Conservation (phyloP, 2,329 filamentous ascomycete genomes). For the Cadophora gregata region DNA sequence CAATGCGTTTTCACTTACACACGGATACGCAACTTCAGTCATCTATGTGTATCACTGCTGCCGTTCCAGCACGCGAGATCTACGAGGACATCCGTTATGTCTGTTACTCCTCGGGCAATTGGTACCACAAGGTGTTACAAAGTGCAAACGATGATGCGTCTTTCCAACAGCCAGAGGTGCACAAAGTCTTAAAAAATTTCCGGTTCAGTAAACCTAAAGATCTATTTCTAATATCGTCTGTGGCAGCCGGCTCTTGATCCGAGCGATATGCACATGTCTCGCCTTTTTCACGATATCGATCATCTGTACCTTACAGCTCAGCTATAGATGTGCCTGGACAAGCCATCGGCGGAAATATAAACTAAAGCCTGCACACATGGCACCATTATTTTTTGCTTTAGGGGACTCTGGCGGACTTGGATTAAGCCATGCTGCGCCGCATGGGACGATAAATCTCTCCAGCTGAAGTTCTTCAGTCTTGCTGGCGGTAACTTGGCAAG, state of each 20-base stretch:
- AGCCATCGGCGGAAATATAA: conserved; percentile 5
- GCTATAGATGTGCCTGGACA: conserved; percentile 3
- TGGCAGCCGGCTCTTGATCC: not conserved
- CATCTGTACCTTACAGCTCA: not conserved
- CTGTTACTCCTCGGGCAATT: not conserved
- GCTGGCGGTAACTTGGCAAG: not conserved
- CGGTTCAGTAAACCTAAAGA: not conserved
- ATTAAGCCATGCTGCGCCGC: not conserved
- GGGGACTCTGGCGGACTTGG: not conserved
- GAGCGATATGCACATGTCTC: not conserved
- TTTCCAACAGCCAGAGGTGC: not conserved
- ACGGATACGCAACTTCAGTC: not conserved
- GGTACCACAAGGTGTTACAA: conserved; percentile 4
- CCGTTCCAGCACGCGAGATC: conserved; percentile 1
- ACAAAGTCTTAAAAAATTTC: not conserved
- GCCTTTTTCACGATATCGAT: not conserved
- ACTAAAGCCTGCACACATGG: not conserved
- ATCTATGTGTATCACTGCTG: not conserved
- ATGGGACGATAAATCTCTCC: not conserved
- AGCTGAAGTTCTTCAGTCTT: not conserved
- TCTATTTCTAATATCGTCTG: not conserved
- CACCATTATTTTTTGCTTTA: not conserved
- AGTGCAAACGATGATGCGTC: conserved; percentile 2
- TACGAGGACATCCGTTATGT: not conserved
- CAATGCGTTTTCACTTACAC: not conserved